These are phyloP conservation scores for Senecio squalidus DNA, from an alignment of 140 eudicot species.

Conservation along the genomic window DNA sequence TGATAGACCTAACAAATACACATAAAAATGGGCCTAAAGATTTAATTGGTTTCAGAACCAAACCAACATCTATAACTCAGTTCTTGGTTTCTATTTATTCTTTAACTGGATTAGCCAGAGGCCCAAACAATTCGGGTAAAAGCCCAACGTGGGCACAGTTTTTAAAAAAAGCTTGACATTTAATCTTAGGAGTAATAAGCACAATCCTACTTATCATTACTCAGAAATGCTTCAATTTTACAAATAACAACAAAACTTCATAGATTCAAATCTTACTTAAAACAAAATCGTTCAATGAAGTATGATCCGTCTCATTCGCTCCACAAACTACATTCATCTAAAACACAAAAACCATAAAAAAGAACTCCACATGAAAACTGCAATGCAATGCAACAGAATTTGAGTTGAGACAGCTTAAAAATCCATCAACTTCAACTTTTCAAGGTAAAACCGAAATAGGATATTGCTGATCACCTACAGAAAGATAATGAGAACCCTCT, in stretches of 20 bases:
- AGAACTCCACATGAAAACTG: conserved; percentile 4
- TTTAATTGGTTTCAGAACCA: no score
- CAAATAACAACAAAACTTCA: background rate
- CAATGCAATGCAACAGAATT: background rate
- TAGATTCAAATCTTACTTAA: background rate
- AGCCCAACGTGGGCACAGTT: no score
- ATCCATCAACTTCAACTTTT: conserved; percentile 8
- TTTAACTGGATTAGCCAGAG: no score
- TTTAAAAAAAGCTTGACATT: no score
- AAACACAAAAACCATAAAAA: background rate
- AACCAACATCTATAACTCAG: no score
- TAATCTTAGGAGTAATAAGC: no score
- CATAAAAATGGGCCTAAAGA: no score
- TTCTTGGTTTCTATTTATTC: no score
- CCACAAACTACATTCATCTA: conserved; percentile 1
- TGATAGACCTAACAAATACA: no score
- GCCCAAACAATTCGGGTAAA: no score
- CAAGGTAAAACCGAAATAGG: conserved; percentile 33
- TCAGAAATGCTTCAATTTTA: background rate
- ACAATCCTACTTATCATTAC: background rate
- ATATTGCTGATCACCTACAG: conserved; percentile 58
- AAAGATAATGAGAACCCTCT: conserved; percentile 49
- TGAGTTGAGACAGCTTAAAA: background rate
- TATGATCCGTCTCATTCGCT: background rate
- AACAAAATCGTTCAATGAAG: background rate